Evolutionary conservation across 148 eudicot species (phyloP).

Genomic region (Diospyros lotus): DNA sequence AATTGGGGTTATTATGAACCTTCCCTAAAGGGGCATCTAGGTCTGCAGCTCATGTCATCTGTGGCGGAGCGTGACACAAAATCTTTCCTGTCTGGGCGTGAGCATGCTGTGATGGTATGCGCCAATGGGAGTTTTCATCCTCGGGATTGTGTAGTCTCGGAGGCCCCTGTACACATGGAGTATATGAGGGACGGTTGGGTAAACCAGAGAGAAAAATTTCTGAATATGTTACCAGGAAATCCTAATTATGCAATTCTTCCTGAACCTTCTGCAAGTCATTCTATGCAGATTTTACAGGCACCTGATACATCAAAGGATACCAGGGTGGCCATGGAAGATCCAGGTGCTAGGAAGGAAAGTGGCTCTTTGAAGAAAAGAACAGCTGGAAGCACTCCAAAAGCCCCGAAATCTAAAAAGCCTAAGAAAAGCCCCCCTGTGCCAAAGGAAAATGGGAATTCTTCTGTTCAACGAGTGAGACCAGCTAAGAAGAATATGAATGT

Average conservation of each 20-base stretch:
- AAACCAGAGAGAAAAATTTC: slow-evolving; percentile 30
- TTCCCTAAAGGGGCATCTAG: slow-evolving; percentile 31
- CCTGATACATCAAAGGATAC: slow-evolving; percentile 26
- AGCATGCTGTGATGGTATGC: slow-evolving; percentile 22
- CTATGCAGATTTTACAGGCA: slow-evolving; percentile 36
- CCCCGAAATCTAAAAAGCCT: slow-evolving; percentile 36
- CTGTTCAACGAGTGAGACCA: slow-evolving; percentile 32
- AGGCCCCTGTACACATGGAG: slow-evolving; percentile 37
- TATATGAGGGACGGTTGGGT: slow-evolving; percentile 43
- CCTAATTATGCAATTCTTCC: slow-evolving; percentile 20
- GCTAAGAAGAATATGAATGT: slow-evolving; percentile 36
- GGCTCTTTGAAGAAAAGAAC: slow-evolving; percentile 32
- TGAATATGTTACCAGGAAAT: slow-evolving; percentile 37
- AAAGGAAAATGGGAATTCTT: slow-evolving; percentile 28
- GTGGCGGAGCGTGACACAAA: slow-evolving; percentile 34
- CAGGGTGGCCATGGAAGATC: slow-evolving; percentile 26
- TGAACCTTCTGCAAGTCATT: slow-evolving; percentile 24
- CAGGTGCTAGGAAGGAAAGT: slow-evolving; percentile 19
- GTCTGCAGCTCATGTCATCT: slow-evolving; percentile 47
- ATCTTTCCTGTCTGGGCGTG: slow-evolving; percentile 27
- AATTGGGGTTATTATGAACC: slow-evolving; percentile 64
- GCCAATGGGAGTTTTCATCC: slow-evolving; percentile 33
- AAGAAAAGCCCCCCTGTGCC: slow-evolving; percentile 32
- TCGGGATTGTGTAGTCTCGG: slow-evolving; percentile 29
- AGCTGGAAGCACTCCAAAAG: slow-evolving; percentile 17